Evolutionary conservation across 1,284 basidiomycete species (phyloP), one percentile per base, ranked within the genome.

Genomic region (Sporisorium graminicola): DNA sequence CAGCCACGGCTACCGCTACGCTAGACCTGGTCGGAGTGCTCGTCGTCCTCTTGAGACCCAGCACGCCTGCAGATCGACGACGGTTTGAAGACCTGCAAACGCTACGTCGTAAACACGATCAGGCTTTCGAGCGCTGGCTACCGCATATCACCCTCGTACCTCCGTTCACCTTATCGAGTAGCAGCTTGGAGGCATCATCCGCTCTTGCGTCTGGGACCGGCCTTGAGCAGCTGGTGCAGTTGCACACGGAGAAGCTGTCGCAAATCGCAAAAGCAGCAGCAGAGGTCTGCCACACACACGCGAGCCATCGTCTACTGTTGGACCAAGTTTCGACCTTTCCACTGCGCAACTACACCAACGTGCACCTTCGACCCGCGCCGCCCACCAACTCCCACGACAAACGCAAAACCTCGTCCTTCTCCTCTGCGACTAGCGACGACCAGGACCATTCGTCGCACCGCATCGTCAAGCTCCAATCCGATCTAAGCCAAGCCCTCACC

Each of bases 81-180:
- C 51, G 57, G 5, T 70, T 56, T 20, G 57, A 52, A 0, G 35
- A 50, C 27, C 49, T 70, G 24, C 67, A 70, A 20, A n/a, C 9
- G 26, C 35, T 70, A 13, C 56, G 67, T 2, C 52, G 50, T 5
- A 9, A 27, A 22, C 58, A 64, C 42, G 67, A 70, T 20, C 40
- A 46, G 13, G 67, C 67, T 2, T 70, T 51, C 37, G 16, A 50
- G 5, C 61, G 61, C 40, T 70, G 67, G 67, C 24, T 65, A 22
- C 67, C 67, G 9, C 67, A 70, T 57, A 60, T 70, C 29, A 70
- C 67, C 10, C 62, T 70, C 31, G 57, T 70, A 14, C 67, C 67
- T 9, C 67, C 67, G 1, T 60, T 70, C 46, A 64, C 35, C 12
- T 52, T 54, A n/a, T 20, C 49, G 3, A 50, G 29, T 16, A 42